Evolutionary conservation across 2,329 filamentous ascomycete species (phyloP).

Genomic region (Dactylellina haptotyla): DNA sequence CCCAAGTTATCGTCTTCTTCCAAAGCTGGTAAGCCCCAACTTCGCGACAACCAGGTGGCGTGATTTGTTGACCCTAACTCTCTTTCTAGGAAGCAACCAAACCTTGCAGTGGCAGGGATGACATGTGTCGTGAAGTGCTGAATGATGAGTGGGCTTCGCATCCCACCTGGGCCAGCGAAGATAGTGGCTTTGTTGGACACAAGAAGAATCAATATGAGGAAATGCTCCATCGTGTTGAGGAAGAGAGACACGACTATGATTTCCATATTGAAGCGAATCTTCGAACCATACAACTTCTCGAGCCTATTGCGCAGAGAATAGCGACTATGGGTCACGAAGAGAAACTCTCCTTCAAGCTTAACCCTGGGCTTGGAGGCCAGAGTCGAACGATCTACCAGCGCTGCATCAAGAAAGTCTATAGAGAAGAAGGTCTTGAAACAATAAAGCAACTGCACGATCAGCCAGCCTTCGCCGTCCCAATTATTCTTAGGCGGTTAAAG

Average conservation of each 20-base stretch:
- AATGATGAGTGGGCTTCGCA: conserved; percentile 99
- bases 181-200: conserved; percentile 96
- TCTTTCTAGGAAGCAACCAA: conserved; percentile 77
- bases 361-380: conserved; percentile 84
- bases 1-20: conserved; percentile 91
- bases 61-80: not conserved
- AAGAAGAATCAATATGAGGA: conserved; percentile 97
- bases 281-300: conserved; percentile 93
- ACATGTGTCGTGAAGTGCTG: conserved; percentile 89
- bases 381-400: conserved; percentile 97
- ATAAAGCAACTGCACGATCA: conserved; percentile 85
- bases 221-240: conserved; percentile 92
- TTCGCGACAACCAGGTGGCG: not conserved
- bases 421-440: conserved; percentile 82
- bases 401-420: conserved; percentile 95
- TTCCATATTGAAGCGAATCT: conserved; percentile 96
- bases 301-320: conserved; percentile 92
- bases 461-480: conserved; percentile 86
- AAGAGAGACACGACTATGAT: conserved; percentile 98
- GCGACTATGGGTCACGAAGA: conserved; percentile 79
- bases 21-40: conserved; percentile 71
- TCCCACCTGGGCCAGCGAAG: conserved; percentile 97
- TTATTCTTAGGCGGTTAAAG: conserved; percentile 88
- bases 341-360: conserved; percentile 78
- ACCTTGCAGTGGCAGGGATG: conserved; percentile 90